phyloP scores from a whole-genome alignment of 805 yeast genomes.

The Kodamaea hsintzibuensis region DNA sequence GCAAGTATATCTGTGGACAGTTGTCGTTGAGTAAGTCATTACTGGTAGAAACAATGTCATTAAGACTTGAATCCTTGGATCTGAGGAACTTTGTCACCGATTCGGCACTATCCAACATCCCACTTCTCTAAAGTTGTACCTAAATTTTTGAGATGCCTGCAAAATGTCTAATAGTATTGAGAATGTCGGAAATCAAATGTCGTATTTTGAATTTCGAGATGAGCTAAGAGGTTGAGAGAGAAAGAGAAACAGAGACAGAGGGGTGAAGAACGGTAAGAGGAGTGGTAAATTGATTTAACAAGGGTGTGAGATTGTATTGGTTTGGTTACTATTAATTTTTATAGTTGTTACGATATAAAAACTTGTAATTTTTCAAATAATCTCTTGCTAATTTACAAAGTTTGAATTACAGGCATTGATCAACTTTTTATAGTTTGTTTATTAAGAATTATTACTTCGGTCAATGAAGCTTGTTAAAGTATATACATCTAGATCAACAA shows the following conservation, averaged over 20 bases:
- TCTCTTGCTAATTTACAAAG: too few species aligned
- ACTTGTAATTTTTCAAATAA: too few species aligned
- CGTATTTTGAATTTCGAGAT: conserved; percentile 3
- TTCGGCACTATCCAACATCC: conserved; percentile 33
- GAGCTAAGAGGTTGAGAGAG: not conserved
- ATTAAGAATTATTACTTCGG: not conserved
- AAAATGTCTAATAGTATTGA: not conserved
- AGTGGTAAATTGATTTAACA: too few species aligned
- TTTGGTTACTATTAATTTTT: too few species aligned
- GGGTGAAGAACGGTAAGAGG: too few species aligned
- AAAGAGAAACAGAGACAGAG: not conserved
- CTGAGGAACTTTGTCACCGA: conserved; percentile 58
- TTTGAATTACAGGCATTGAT: too few species aligned
- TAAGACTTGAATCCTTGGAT: conserved; percentile 47
- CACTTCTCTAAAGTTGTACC: not conserved
- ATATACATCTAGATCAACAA: conserved; percentile 66
- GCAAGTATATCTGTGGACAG: conserved; percentile 44
- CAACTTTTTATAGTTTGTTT: not conserved
- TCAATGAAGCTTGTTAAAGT: not conserved
- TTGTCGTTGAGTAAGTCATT: conserved; percentile 31
- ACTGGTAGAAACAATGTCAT: conserved; percentile 41
- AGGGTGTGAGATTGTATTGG: too few species aligned
- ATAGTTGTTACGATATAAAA: too few species aligned
- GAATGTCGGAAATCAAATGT: conserved; percentile 2
- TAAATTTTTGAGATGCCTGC: conserved; percentile 6